Percentiles rank a stretch among this genome's conserved stretches.
phyloP scores from a whole-genome alignment of 345 rosid genomes.

The Pistacia integerrima region DNA sequence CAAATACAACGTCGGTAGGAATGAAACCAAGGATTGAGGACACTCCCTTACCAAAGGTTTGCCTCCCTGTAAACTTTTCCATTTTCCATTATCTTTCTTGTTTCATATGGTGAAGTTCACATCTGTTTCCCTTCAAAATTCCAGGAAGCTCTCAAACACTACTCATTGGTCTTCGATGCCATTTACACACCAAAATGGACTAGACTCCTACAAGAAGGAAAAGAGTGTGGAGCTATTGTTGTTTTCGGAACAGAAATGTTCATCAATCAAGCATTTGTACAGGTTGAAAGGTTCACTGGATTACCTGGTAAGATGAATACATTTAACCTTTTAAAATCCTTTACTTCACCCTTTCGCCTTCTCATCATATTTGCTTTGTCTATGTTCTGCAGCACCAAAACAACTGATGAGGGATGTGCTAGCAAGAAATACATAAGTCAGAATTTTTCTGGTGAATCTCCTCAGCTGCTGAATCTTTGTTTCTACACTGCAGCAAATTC shows the following conservation, averaged over 20 bases:
- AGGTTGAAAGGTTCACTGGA: slow-evolving; percentile 62
- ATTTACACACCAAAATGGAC: slow-evolving; percentile 64
- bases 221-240: slow-evolving; percentile 48
- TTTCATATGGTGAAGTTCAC: slow-evolving; percentile 7
- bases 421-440: slow-evolving; percentile 39
- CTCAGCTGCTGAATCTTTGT: slow-evolving; percentile 1
- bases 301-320: slow-evolving; percentile 49
- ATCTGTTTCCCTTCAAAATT: background rate
- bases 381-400: slow-evolving; percentile 47
- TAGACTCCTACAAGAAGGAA: slow-evolving; percentile 57
- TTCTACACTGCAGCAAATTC: slow-evolving; percentile 6
- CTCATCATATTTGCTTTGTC: background rate
- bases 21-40: slow-evolving; percentile 55
- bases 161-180: slow-evolving; percentile 59
- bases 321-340: background rate
- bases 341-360: background rate
- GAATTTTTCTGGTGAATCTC: slow-evolving; percentile 13
- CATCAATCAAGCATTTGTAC: slow-evolving; percentile 59
- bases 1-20: slow-evolving; percentile 62
- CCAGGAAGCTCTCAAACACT: slow-evolving; percentile 57
- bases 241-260: slow-evolving; percentile 64
- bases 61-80: slow-evolving; percentile 7
- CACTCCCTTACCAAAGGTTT: slow-evolving; percentile 57
- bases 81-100: background rate
- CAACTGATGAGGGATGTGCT: slow-evolving; percentile 52